These are phyloP conservation scores for Helicocarpus griseus DNA, from an alignment of 2,329 filamentous ascomycete species.

Conservation along the genomic window DNA sequence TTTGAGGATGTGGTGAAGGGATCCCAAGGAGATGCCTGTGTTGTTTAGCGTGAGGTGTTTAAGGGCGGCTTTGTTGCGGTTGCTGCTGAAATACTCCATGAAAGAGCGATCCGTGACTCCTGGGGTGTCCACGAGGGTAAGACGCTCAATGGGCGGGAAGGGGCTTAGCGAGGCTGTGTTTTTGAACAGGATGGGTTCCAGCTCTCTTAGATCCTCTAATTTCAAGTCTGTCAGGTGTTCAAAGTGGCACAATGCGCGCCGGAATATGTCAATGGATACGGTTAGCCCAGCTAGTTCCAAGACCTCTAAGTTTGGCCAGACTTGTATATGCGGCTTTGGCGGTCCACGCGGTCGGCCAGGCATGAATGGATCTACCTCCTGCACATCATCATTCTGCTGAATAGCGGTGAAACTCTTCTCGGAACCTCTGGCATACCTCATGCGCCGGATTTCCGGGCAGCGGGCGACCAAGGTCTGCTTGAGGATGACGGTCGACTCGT, in stretches of 20 bases:
- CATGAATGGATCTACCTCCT: background rate
- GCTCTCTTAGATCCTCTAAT: slow-evolving; percentile 56
- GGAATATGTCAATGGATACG: slow-evolving; percentile 40
- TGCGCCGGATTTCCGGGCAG: slow-evolving; percentile 77
- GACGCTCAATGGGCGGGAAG: slow-evolving; percentile 63
- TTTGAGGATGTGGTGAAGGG: slow-evolving; percentile 34
- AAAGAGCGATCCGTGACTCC: slow-evolving; percentile 64
- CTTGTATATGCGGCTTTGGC: slow-evolving; percentile 38
- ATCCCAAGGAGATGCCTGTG: slow-evolving; percentile 51
- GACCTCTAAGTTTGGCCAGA: slow-evolving; percentile 33
- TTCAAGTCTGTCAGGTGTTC: slow-evolving; percentile 62
- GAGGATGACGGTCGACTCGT: slow-evolving; percentile 62
- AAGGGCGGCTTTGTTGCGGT: slow-evolving; percentile 51
- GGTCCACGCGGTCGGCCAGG: background rate
- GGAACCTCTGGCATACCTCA: slow-evolving; percentile 70
- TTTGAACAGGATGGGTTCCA: slow-evolving; percentile 70
- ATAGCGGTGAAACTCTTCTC: slow-evolving; percentile 68
- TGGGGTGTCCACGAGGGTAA: slow-evolving; percentile 63
- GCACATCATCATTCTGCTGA: background rate
- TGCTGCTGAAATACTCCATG: slow-evolving; percentile 54
- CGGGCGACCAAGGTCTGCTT: slow-evolving; percentile 75
- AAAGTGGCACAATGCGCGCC: slow-evolving; percentile 61
- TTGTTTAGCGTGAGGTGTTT: slow-evolving; percentile 59
- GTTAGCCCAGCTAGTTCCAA: slow-evolving; percentile 30
- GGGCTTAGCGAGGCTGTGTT: slow-evolving; percentile 56